Evolutionary conservation across 1,284 basidiomycete genomes (phyloP).

Genomic region (Singerocomus inundabilis): DNA sequence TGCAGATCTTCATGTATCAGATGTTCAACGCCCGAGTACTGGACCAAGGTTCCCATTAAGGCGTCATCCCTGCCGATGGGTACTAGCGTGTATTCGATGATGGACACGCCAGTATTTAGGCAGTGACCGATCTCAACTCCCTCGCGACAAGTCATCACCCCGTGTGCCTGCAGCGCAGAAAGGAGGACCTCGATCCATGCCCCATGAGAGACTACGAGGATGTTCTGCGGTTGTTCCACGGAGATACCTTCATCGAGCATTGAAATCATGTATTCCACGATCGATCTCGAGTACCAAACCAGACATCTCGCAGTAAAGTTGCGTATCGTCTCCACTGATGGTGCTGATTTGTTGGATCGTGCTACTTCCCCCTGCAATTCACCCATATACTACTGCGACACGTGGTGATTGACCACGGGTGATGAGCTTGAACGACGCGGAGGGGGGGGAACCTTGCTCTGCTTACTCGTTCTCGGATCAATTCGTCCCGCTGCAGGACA

Average conservation of each 20-base stretch:
- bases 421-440: constrained; percentile 2
- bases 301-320: constrained; percentile 48
- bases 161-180: constrained; percentile 42
- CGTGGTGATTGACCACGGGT: not conserved
- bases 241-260: constrained; percentile 12
- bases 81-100: constrained; percentile 46
- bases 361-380: constrained; percentile 51
- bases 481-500: constrained; percentile 41
- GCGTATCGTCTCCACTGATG: constrained; percentile 38
- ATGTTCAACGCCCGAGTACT: constrained; percentile 58
- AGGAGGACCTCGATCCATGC: constrained; percentile 58
- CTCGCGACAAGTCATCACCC: constrained; percentile 37
- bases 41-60: constrained; percentile 42
- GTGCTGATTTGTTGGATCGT: constrained; percentile 18
- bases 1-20: constrained; percentile 32
- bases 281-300: constrained; percentile 57
- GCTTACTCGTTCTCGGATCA: constrained; percentile 63
- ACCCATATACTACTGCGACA: constrained; percentile 55
- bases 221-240: constrained; percentile 25
- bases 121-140: constrained; percentile 47
- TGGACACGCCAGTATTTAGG: constrained; percentile 55
- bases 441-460: constrained; percentile 14
- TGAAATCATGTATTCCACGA: constrained; percentile 41
- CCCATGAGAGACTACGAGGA: constrained; percentile 67
- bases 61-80: constrained; percentile 30